These are phyloP conservation scores for Phytophthora capsici DNA, from an alignment of 352 stramenopile genomes.

Conservation along the genomic window DNA sequence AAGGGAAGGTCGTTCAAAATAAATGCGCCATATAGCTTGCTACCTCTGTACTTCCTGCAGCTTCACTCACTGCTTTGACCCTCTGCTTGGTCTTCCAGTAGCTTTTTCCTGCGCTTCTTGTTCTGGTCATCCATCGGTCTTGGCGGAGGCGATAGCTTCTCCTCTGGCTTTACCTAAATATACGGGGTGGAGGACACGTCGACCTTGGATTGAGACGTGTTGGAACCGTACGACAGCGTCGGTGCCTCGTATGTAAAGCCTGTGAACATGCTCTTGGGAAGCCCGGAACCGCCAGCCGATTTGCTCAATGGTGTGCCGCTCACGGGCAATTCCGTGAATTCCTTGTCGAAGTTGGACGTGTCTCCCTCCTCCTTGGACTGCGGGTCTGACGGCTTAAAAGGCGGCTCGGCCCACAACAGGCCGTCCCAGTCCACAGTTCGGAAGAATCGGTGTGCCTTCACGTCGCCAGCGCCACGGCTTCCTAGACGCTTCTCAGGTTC, in stretches of 20 bases:
- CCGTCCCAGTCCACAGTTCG: slow-evolving; percentile 85
- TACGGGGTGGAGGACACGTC: slow-evolving; percentile 84
- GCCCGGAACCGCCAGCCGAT: slow-evolving; percentile 55
- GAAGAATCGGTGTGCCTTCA: slow-evolving; percentile 92
- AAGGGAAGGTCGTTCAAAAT: slow-evolving; percentile 26
- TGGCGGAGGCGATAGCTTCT: slow-evolving; percentile 21
- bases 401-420: slow-evolving; percentile 84
- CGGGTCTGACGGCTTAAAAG: slow-evolving; percentile 85
- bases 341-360: slow-evolving; percentile 91
- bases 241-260: slow-evolving; percentile 90
- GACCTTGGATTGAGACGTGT: slow-evolving; percentile 89
- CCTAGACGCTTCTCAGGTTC: slow-evolving; percentile 87
- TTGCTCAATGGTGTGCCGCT: slow-evolving; percentile 82
- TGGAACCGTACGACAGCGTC: slow-evolving; percentile 82
- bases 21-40: slow-evolving; percentile 20
- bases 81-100: slow-evolving; percentile 9
- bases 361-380: slow-evolving; percentile 88
- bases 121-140: slow-evolving; percentile 8
- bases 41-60: slow-evolving; percentile 32
- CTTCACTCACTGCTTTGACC: slow-evolving; percentile 19
- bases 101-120: slow-evolving; percentile 4
- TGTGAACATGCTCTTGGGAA: slow-evolving; percentile 87
- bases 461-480: slow-evolving; percentile 74
- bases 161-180: slow-evolving; percentile 68
- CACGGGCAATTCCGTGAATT: slow-evolving; percentile 90